These are phyloP conservation scores for Amanita jacksonii DNA, from an alignment of 768 basidiomycete species.

Conservation along the genomic window DNA sequence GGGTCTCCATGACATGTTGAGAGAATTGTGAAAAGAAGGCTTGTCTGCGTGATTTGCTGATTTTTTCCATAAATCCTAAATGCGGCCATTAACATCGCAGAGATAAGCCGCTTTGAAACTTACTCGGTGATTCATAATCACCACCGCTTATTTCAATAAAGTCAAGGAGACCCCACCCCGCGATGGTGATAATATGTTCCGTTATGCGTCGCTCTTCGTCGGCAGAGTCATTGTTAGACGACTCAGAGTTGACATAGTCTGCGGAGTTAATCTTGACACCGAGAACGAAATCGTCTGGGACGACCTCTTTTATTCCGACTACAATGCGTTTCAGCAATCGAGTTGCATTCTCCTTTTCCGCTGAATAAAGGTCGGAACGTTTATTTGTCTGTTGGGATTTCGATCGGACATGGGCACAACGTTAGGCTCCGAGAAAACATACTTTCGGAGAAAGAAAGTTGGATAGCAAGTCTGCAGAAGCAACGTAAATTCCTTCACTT, in stretches of 20 bases:
- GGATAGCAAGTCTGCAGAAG: neutral
- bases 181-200: constrained; percentile 49
- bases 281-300: constrained; percentile 53
- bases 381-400: constrained; percentile 26
- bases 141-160: constrained; percentile 88
- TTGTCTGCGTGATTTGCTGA: constrained; percentile 39
- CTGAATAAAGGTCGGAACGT: constrained; percentile 54
- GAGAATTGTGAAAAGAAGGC: constrained; percentile 70
- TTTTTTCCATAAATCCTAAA: constrained; percentile 35
- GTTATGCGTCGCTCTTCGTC: constrained; percentile 38
- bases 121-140: constrained; percentile 73
- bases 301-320: constrained; percentile 39
- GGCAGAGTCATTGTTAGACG: constrained; percentile 12
- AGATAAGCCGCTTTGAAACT: constrained; percentile 8
- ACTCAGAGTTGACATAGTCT: constrained; percentile 45
- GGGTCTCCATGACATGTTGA: constrained; percentile 34
- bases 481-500: too few relatives aligned
- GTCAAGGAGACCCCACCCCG: constrained; percentile 59
- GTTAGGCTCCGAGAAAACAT: neutral
- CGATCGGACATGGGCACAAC: constrained; percentile 3
- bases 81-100: neutral
- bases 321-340: constrained; percentile 50
- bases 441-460: constrained; percentile 4
- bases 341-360: constrained; percentile 32
- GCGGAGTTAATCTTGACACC: constrained; percentile 77